These are phyloP conservation scores for Leptographium galeiforme DNA, from an alignment of 2,329 filamentous ascomycete species.

Conservation along the genomic window DNA sequence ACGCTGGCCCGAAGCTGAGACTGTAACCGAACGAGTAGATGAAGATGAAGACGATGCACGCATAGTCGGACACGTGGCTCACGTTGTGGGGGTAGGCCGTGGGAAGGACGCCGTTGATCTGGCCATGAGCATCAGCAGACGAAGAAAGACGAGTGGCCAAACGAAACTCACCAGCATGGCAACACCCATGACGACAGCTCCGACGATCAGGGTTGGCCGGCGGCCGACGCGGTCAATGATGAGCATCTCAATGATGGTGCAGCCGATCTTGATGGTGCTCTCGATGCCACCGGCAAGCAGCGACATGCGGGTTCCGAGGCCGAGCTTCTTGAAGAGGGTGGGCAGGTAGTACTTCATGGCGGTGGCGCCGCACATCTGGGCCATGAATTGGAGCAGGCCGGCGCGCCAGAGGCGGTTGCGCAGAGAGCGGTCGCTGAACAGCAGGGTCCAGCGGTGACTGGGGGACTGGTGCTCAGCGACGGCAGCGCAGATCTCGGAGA, in stretches of 20 bases:
- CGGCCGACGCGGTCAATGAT: conserved; percentile 41
- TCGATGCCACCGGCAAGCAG: conserved; percentile 42
- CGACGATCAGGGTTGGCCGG: conserved; percentile 31
- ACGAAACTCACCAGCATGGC: conserved; percentile 30
- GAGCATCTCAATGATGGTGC: conserved; percentile 41
- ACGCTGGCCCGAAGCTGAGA: conserved; percentile 41
- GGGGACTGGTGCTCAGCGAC: conserved; percentile 24
- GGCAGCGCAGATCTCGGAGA: conserved; percentile 32
- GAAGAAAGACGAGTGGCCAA: not conserved
- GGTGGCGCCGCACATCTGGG: conserved; percentile 44
- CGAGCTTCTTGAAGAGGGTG: conserved; percentile 35
- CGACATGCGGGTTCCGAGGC: conserved; percentile 31
- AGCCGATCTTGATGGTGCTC: conserved; percentile 42
- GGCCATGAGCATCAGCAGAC: not conserved
- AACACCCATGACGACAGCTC: conserved; percentile 37
- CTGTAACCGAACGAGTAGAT: conserved; percentile 45
- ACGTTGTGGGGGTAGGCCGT: conserved; percentile 34
- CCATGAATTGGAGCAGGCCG: conserved; percentile 44
- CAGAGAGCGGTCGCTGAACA: conserved; percentile 34
- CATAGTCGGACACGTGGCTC: conserved; percentile 32
- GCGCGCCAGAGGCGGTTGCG: conserved; percentile 43
- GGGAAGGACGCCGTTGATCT: conserved; percentile 42
- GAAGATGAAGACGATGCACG: conserved; percentile 42
- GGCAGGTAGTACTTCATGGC: conserved; percentile 49
- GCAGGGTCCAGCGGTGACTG: conserved; percentile 25